Evolutionary conservation across 1,284 basidiomycete genomes (phyloP), one percentile per base, ranked within the genome.

Genomic region (Ustilago hordei): DNA sequence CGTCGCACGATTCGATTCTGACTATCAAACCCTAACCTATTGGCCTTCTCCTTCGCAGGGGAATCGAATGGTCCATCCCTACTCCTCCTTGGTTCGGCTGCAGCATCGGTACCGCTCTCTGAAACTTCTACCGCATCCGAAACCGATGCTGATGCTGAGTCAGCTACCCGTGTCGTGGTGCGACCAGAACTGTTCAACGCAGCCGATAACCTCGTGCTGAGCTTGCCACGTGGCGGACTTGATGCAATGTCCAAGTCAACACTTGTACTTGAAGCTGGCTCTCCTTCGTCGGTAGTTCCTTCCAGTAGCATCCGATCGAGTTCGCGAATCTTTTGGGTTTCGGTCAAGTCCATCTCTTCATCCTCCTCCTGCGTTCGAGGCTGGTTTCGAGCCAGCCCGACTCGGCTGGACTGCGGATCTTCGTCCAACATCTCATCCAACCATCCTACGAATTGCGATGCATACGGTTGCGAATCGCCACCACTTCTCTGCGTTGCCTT

Each of bases 351-450:
- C 1, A 56, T 45, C 1, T 58, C 50, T 6, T 31, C n/a, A 4
- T 41, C 34, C 23, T 39, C 38, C 9, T 47, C 43, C 36, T 35
- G 56, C 7, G 38, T 36, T 19, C 31, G 23, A 28, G 23, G 3
- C 23, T 28, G 23, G 23, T 28, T 43, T n/a, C 19, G 38, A 6
- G 52, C 23, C 2, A 36, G n/a, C 23, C 23, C 23, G 23, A 28
- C 3, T 45, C 58, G 31, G 17, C 32, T 19, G 6, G 11, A 17
- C 23, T 60, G 69, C 9, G 62, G 39, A 23, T 67, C 48, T 7
- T 75, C 72, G 8, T 69, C 63, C 38, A 73, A 45, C 67, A 77
- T 66, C 9, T 68, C 70, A 48, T 77, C 67, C 17, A 77, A 58
- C 75, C 75, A 77, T 9, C 53, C 17, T 34, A 45, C 55, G 34